Evolutionary conservation across 2,329 filamentous ascomycete genomes (phyloP).

Genomic region (Bertia moriformis): DNA sequence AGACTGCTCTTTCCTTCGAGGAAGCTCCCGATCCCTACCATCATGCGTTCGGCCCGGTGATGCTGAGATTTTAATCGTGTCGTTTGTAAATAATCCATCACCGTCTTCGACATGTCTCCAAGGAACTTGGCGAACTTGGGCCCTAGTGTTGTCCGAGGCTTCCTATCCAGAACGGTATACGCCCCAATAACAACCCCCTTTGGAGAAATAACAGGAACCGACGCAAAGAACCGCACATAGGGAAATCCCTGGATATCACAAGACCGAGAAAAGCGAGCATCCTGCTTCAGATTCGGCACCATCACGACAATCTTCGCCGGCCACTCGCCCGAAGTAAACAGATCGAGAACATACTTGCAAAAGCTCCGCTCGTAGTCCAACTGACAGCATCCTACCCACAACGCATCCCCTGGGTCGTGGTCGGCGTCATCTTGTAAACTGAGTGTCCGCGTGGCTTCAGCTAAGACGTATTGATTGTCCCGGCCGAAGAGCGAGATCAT

Average conservation of each 20-base stretch:
- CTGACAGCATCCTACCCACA: conserved; percentile 7
- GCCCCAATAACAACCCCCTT: conserved; percentile 26
- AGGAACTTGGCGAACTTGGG: conserved; percentile 11
- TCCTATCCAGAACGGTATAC: conserved; percentile 17
- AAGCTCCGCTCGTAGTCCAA: conserved; percentile 9
- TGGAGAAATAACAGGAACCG: conserved; percentile 21
- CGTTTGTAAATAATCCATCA: background rate
- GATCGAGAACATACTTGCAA: conserved; percentile 13
- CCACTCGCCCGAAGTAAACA: background rate
- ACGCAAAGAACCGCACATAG: conserved; percentile 20
- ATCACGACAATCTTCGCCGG: conserved; percentile 15
- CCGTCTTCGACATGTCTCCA: background rate
- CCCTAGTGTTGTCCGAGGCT: conserved; percentile 7
- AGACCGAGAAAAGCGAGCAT: conserved; percentile 14
- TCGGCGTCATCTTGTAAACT: conserved; percentile 13
- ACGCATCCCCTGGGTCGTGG: conserved; percentile 3
- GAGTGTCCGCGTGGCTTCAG: conserved; percentile 29
- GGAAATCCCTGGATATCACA: conserved; percentile 10
- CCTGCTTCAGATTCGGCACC: conserved; percentile 15
- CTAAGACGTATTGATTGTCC: conserved; percentile 30
- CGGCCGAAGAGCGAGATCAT: conserved; percentile 35
- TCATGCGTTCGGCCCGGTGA: background rate
- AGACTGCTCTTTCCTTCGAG: background rate
- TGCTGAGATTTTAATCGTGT: background rate
- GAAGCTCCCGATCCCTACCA: background rate